A percentile compares a stretch with the other conserved stretches of the same genome.
Conservation (phyloP, 129 eudicot genomes). For the Flaveria linearis region DNA sequence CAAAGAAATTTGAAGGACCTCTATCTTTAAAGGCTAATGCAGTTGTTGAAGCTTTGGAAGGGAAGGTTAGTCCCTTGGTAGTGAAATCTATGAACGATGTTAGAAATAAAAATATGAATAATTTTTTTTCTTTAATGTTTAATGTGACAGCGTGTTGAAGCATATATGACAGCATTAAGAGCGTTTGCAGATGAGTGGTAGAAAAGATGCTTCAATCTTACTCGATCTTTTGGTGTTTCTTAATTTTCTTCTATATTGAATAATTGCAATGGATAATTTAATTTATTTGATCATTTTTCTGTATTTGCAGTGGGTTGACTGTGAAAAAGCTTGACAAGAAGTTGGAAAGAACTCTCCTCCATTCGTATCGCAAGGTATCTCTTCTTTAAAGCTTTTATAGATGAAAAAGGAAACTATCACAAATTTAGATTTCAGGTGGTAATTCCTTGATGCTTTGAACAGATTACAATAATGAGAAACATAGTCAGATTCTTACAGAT, state of each 20-base stretch:
- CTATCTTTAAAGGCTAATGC: conserved; percentile 67
- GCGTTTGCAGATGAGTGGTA: conserved; percentile 90
- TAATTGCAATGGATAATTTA: background rate
- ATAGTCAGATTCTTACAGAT: background rate
- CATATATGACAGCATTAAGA: conserved; percentile 66
- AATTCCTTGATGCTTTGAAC: background rate
- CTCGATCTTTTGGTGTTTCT: background rate
- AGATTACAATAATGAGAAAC: background rate
- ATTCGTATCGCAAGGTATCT: conserved; percentile 96
- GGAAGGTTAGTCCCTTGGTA: conserved; percentile 59
- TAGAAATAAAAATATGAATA: conserved; percentile 3
- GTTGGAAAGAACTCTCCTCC: conserved; percentile 83
- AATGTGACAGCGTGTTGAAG: conserved; percentile 69
- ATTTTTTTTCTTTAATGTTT: conserved; percentile 16
- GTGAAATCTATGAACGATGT: conserved; percentile 17
- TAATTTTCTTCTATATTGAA: background rate
- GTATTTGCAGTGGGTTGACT: conserved; percentile 65
- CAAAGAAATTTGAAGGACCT: conserved; percentile 69
- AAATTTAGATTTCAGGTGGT: background rate
- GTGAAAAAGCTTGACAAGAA: conserved; percentile 94
- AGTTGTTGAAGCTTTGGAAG: conserved; percentile 83
- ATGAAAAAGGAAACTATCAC: background rate
- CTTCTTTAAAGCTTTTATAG: conserved; percentile 4
- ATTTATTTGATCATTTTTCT: conserved; percentile 15
- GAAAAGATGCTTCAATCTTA: conserved; percentile 7